Evolutionary conservation across 179 eudicot species (phyloP).

Genomic region (Amaranthus tricolor): DNA sequence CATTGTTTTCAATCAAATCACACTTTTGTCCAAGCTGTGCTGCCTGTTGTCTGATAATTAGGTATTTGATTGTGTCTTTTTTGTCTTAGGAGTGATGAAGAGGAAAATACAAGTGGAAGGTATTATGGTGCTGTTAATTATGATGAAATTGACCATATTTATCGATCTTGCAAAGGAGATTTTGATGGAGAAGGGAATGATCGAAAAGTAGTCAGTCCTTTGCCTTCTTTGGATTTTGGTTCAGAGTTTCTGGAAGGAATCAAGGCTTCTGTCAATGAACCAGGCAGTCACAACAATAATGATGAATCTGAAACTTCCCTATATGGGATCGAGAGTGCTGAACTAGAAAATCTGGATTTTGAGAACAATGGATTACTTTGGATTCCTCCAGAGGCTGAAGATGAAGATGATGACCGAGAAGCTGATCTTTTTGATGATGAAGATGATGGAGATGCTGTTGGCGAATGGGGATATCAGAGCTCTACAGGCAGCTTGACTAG

Average conservation of each 20-base stretch:
- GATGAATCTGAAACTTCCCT: slow-evolving; percentile 40
- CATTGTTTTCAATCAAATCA: background rate
- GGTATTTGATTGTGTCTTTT: slow-evolving; percentile 7
- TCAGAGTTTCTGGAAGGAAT: slow-evolving; percentile 27
- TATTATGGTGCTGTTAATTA: slow-evolving; percentile 37
- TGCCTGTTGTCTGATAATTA: slow-evolving; percentile 7
- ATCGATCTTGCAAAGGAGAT: slow-evolving; percentile 22
- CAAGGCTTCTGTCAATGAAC: slow-evolving; percentile 29
- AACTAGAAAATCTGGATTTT: slow-evolving; percentile 44
- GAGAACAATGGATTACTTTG: slow-evolving; percentile 50
- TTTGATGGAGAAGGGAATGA: slow-evolving; percentile 24
- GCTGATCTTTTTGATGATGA: slow-evolving; percentile 34
- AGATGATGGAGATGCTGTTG: slow-evolving; percentile 35
- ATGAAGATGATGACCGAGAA: slow-evolving; percentile 43
- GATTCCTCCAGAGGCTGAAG: slow-evolving; percentile 56
- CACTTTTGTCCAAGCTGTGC: background rate
- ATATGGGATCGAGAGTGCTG: slow-evolving; percentile 36
- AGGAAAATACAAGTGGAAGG: slow-evolving; percentile 32
- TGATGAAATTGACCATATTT: slow-evolving; percentile 36
- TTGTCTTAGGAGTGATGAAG: slow-evolving; percentile 39
- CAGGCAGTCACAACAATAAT: slow-evolving; percentile 22
- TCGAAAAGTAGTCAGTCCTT: slow-evolving; percentile 20
- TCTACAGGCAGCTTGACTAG: slow-evolving; percentile 35
- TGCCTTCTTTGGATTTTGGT: slow-evolving; percentile 21
- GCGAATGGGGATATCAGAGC: slow-evolving; percentile 46